These are phyloP conservation scores for Coffea humblotiana DNA, from an alignment of 305 asterid species.

Conservation along the genomic window DNA sequence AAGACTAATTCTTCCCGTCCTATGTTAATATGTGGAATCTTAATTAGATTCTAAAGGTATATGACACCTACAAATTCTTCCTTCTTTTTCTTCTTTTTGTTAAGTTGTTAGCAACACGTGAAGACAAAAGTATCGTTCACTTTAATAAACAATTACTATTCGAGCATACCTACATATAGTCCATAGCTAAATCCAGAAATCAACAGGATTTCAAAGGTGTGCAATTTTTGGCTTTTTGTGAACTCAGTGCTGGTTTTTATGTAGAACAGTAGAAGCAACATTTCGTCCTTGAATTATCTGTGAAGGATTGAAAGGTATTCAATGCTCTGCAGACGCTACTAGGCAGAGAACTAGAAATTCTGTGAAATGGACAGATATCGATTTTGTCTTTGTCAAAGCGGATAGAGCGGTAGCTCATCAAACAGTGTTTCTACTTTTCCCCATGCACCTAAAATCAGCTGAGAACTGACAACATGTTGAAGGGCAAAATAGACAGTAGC, in stretches of 20 bases:
- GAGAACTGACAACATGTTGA: background rate
- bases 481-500: background rate
- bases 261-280: background rate
- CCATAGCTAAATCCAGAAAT: background rate
- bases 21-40: background rate
- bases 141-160: background rate
- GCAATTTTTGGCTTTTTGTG: constrained; percentile 14
- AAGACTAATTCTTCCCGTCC: background rate
- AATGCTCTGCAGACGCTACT: background rate
- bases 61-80: background rate
- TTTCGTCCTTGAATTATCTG: background rate
- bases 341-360: constrained; percentile 7
- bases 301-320: constrained; percentile 22
- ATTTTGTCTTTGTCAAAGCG: constrained; percentile 20
- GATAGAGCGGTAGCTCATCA: background rate
- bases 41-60: background rate
- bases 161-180: background rate
- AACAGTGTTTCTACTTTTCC: background rate
- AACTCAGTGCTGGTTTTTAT: background rate
- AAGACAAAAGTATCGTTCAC: background rate
- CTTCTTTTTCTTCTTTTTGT: background rate
- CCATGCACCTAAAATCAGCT: background rate
- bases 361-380: constrained; percentile 10
- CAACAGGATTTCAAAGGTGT: background rate
- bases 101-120: background rate